These are phyloP conservation scores for Xerocomellus dryophilus DNA, from an alignment of 768 basidiomycete species.

Conservation along the genomic window DNA sequence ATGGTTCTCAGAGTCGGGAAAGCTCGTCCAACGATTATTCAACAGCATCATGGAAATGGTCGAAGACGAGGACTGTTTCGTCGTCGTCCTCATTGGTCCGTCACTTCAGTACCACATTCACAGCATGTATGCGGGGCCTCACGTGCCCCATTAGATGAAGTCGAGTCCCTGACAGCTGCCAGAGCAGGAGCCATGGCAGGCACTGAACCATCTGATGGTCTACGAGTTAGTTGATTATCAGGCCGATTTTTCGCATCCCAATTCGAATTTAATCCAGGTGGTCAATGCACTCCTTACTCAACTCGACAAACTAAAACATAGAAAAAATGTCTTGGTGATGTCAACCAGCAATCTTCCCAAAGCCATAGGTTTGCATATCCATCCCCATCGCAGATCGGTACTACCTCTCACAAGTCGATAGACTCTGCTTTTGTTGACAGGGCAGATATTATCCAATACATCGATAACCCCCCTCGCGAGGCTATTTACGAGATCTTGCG, in stretches of 20 bases:
- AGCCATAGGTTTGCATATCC: slow-evolving; percentile 73
- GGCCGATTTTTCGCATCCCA: neutral
- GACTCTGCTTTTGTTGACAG: slow-evolving; percentile 96
- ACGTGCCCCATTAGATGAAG: slow-evolving; percentile 67
- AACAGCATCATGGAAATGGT: slow-evolving; percentile 84
- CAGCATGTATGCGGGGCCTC: slow-evolving; percentile 5
- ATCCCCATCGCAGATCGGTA: neutral
- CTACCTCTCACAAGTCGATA: slow-evolving; percentile 30
- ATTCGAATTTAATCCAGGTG: slow-evolving; percentile 54
- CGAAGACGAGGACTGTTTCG: slow-evolving; percentile 87
- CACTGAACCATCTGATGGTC: slow-evolving; percentile 91
- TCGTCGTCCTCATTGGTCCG: slow-evolving; percentile 89
- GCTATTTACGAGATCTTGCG: slow-evolving; percentile 92
- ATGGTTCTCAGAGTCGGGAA: slow-evolving; percentile 99
- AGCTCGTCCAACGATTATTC: slow-evolving; percentile 93
- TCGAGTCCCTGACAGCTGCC: slow-evolving; percentile 93
- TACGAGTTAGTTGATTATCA: slow-evolving; percentile 58
- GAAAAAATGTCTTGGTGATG: slow-evolving; percentile 93
- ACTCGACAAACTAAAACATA: slow-evolving; percentile 89
- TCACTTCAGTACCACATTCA: neutral
- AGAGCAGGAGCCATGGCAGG: slow-evolving; percentile 93
- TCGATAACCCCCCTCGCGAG: slow-evolving; percentile 86
- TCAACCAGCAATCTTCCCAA: slow-evolving; percentile 93
- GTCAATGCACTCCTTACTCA: slow-evolving; percentile 97
- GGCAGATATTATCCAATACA: slow-evolving; percentile 93